Evolutionary conservation across 768 basidiomycete genomes (phyloP).

Genomic region (Tulasnella sp.): DNA sequence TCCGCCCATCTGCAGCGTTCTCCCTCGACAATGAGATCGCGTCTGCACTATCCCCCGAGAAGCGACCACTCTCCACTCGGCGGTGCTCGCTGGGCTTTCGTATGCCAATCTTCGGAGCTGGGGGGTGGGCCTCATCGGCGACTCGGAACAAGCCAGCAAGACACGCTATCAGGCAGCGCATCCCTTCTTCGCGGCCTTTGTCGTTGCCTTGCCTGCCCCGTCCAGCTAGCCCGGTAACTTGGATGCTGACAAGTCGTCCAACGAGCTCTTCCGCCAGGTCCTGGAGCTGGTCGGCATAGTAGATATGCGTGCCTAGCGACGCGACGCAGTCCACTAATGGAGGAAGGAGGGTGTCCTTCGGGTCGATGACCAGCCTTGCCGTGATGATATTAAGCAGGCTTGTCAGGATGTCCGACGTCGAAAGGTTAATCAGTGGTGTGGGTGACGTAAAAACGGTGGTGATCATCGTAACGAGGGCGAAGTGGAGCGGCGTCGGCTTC

Average conservation of each 20-base stretch:
- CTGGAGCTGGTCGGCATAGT: constrained; percentile 95
- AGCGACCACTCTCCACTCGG: background rate
- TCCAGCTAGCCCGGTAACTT: constrained; percentile 61
- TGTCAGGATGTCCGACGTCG: constrained; percentile 85
- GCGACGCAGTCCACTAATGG: constrained; percentile 74
- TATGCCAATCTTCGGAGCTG: constrained; percentile 34
- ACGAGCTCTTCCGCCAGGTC: constrained; percentile 86
- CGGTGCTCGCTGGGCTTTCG: background rate
- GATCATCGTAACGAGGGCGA: constrained; percentile 74
- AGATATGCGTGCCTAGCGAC: constrained; percentile 86
- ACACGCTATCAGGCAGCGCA: constrained; percentile 70
- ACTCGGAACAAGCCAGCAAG: constrained; percentile 70
- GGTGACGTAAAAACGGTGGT: constrained; percentile 80
- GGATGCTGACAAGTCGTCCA: constrained; percentile 69
- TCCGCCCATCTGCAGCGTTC: background rate
- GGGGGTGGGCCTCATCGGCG: constrained; percentile 50
- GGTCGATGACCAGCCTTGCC: constrained; percentile 64
- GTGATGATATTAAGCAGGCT: constrained; percentile 75
- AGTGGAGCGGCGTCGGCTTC: constrained; percentile 55
- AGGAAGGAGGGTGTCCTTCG: constrained; percentile 66
- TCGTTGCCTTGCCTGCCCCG: constrained; percentile 46
- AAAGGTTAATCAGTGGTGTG: constrained; percentile 83
- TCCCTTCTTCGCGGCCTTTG: constrained; percentile 61
- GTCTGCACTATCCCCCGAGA: background rate
- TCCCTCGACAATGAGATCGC: background rate